These are phyloP conservation scores for Ehretia macrophylla DNA, from an alignment of 257 asterid species.

Conservation along the genomic window DNA sequence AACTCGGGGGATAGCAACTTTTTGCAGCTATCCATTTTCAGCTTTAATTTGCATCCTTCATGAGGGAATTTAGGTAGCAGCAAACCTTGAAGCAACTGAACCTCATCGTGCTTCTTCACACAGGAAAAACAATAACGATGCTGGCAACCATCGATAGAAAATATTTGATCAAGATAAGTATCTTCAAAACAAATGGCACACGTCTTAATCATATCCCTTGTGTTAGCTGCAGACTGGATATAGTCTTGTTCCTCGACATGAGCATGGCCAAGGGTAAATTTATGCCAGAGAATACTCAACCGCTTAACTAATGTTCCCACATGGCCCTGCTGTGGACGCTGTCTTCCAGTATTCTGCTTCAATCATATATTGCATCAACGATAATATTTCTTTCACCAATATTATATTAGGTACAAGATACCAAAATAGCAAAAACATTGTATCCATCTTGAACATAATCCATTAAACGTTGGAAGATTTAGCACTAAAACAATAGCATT, in stretches of 20 bases:
- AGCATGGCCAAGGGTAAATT: conserved; percentile 14
- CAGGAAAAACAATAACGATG: conserved; percentile 55
- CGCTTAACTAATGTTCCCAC: conserved; percentile 28
- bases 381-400: background rate
- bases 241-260: conserved; percentile 24
- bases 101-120: conserved; percentile 46
- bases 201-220: conserved; percentile 28
- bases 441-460: too few relatives aligned
- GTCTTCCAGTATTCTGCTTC: conserved; percentile 44
- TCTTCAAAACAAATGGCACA: conserved; percentile 59
- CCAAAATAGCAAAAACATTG: too few relatives aligned
- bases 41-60: conserved; percentile 35
- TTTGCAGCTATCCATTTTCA: conserved; percentile 39
- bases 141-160: conserved; percentile 33
- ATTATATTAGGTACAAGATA: too few relatives aligned
- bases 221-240: conserved; percentile 35
- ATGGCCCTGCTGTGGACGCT: conserved; percentile 9
- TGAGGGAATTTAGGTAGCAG: conserved; percentile 46
- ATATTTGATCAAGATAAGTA: conserved; percentile 31
- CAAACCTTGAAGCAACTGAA: conserved; percentile 50
- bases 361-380: conserved; percentile 5
- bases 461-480: too few relatives aligned
- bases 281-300: conserved; percentile 31
- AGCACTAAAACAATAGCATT: too few relatives aligned
- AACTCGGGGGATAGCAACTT: conserved; percentile 41